Evolutionary conservation across 805 yeast species (phyloP), one percentile per base, ranked within the genome.

Genomic region (Starmerella tilneyi): DNA sequence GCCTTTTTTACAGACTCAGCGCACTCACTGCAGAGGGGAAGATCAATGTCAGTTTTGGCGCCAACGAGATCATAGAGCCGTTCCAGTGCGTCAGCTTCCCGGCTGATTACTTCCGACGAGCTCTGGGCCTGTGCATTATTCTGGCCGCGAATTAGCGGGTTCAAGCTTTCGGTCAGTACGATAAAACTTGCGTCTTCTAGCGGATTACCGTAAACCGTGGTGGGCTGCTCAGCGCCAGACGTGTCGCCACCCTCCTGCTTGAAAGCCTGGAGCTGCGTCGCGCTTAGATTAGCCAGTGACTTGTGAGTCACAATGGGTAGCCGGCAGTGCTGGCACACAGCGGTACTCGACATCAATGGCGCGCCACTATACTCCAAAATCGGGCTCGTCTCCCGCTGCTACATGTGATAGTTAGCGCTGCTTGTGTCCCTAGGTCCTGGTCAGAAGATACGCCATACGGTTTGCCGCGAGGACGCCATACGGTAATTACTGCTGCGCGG

Each of bases 11-110:
- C 62, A 17, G 71, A 60, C 34, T 72, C 75, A 6, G 92, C 81
- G 61, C 98, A 92, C 35, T 88, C 96, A 20, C 71, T 71, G 56
- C 97, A 89, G 13, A 92, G 76, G 0, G 98, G 98, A 57, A 77
- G 78, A 51, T 84, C 94, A 13, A 89, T 71, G 48, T 80, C 85
- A 42, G 80, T 79, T 49, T 81, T 79, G 5, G 74, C 68, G 0
- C 92, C 79, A 5, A 89, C 63, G 2, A 82, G 69, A 50, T 81
- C 79, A 59, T 84, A 86, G 2, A 89, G 72, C 30, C 74, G 75
- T 2, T 75, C 76, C 27, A 85, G 60, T 35, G 40, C 45, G n/a
- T 54, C 57, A 3, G 56, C 44, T 29, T 49, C 56, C 28, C 49
- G 30, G 36, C 43, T 41, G 21, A 42, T 41, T 17, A 43, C 17